These are phyloP conservation scores for Eucalyptus lansdowneana DNA, from an alignment of 345 rosid genomes.

Conservation along the genomic window DNA sequence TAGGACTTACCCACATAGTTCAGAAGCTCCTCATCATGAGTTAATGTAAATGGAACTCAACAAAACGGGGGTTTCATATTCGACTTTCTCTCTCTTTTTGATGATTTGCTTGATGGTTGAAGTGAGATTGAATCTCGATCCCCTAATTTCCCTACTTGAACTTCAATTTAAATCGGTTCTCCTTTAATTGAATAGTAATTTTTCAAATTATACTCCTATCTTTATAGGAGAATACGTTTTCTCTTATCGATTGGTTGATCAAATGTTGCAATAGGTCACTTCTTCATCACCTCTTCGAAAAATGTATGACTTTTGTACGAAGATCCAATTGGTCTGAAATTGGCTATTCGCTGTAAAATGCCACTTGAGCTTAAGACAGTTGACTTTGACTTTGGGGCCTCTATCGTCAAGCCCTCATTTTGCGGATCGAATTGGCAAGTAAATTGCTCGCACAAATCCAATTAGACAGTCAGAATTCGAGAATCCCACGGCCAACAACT, in stretches of 20 bases:
- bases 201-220: not conserved
- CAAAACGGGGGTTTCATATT: not conserved
- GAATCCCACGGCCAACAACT: not conserved
- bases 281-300: not conserved
- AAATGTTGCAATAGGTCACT: not conserved
- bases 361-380: not conserved
- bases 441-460: not conserved
- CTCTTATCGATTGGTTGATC: not conserved
- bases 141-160: not conserved
- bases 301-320: not conserved
- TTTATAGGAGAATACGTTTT: not conserved
- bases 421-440: not conserved
- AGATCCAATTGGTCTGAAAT: not conserved
- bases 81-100: not conserved
- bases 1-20: not conserved
- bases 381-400: not conserved
- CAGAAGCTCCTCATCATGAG: not conserved
- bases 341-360: not conserved
- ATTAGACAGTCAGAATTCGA: not conserved
- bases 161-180: not conserved
- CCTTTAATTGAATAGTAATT: not conserved
- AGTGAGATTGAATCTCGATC: not conserved
- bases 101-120: not conserved
- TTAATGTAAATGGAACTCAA: not conserved
- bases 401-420: not conserved